Evolutionary conservation across 805 yeast species (phyloP), one percentile per base, ranked within the genome.

Genomic region (Teunomyces atbi): DNA sequence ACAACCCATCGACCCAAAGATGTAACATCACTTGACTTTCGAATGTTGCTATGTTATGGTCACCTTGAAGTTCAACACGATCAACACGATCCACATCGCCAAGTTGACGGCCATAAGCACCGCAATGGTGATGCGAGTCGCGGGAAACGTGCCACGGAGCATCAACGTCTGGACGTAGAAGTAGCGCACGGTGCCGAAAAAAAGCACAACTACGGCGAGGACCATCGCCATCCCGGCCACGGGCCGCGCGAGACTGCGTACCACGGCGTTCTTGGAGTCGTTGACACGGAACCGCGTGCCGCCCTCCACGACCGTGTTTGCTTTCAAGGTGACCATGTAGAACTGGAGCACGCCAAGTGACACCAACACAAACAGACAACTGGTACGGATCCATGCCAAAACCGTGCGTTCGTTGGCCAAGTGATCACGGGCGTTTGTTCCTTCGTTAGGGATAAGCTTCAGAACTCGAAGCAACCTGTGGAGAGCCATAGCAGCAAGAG

Each of bases 401-500:
- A 66, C 47, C 7, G 72, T 66, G 23, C 71, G 47, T 45, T 67
- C 71, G 47, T 65, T 66, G 30, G 72, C 68, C 48, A 67, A 21
- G 45, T 70, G 73, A 52, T 70, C 76, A 41, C 74, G 53, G 3
- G 76, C 76, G 5, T 63, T 66, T 15, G 69, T 59, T 12, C 67
- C 69, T 8, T 50, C 48, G 46, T 69, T 70, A 7, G 39, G 39
- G 23, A 36, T 23, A 3, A 36, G 37, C 5, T 34, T 34, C 37
- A 34, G 18, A 23, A 19, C 18, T 23, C 20, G 7, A 27, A 29
- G 15, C 13, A 29, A n/a, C n/a, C n/a, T n/a, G n/a, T n/a, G n/a
- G n/a, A n/a, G n/a, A n/a, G n/a, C n/a, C n/a, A n/a, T n/a, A n/a
- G n/a, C n/a, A n/a, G n/a, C n/a, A n/a, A n/a, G n/a, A n/a, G n/a